phyloP scores from a whole-genome alignment of 2,329 filamentous ascomycete genomes.

The Monilinia fructicola region DNA sequence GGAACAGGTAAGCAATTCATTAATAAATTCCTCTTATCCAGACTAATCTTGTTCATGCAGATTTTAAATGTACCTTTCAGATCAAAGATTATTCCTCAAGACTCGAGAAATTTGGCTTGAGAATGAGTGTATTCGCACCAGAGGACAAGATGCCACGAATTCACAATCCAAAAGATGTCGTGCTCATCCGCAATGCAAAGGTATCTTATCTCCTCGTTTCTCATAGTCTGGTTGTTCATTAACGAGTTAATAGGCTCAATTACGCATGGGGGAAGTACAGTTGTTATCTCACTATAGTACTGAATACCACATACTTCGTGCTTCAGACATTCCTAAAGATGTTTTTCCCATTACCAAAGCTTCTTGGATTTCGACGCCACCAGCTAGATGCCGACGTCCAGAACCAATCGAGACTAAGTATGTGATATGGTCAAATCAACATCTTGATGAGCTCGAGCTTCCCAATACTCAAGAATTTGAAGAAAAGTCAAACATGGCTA shows the following conservation, averaged over 20 bases:
- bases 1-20: constrained; percentile 49
- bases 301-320: constrained; percentile 48
- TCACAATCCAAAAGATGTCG: constrained; percentile 57
- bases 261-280: constrained; percentile 41
- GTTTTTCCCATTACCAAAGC: neutral
- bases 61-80: constrained; percentile 60
- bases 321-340: constrained; percentile 43
- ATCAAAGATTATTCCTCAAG: constrained; percentile 58
- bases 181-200: constrained; percentile 59
- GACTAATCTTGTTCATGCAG: constrained; percentile 42
- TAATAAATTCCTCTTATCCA: neutral
- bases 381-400: constrained; percentile 26
- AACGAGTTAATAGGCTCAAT: constrained; percentile 45
- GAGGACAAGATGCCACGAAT: constrained; percentile 50
- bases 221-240: neutral
- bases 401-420: constrained; percentile 41
- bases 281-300: constrained; percentile 48
- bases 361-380: constrained; percentile 30
- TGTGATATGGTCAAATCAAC: constrained; percentile 50
- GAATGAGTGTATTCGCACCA: constrained; percentile 61
- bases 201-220: constrained; percentile 33
- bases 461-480: constrained; percentile 49
- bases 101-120: constrained; percentile 43
- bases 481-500: constrained; percentile 42
- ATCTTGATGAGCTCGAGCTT: constrained; percentile 46